Base-by-base conservation (phyloP, 2,329 filamentous ascomycete genomes). In the Penicillium sp. region DNA sequence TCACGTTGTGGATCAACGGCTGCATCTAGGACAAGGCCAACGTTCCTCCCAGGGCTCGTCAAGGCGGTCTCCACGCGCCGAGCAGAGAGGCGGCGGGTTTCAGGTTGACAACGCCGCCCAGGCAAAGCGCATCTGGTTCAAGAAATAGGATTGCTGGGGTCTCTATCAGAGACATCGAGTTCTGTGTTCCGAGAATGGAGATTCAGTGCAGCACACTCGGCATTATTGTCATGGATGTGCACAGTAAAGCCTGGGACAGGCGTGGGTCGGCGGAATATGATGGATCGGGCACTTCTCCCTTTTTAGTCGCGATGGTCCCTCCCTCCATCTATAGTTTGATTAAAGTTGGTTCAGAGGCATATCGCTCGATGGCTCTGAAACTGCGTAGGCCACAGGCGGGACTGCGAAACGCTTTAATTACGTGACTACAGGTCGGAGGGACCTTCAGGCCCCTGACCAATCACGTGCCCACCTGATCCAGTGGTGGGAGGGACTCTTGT, bases 61-160 rank as follows among this genome's bases (percentile, higher is more conserved):
- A 53, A 51, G 49, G 29, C 39, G 41, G 32, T 39, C 32, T 49
- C 48, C 48, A 54, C 47, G 51, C 51, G 51, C 50, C 48, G 47
- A 50, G 39, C 41, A 39, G 33, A 41, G 44, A 47, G 35, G 3
- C 27, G 17, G 21, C 16, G 27, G 39, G 51, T 54, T 54, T 53
- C 51, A 54, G 20, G 28, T 54, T 53, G 39, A 50, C 41, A 32
- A 20, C 17, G 20, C 19, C 25, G 36, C n/a, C n/a, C n/a, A n/a
- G n/a, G n/a, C n/a, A n/a, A n/a, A n/a, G n/a, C n/a, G n/a, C n/a
- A n/a, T n/a, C n/a, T n/a, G n/a, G n/a, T n/a, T n/a, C n/a, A n/a
- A n/a, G n/a, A 17, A 36, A 30, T 36, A 15, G 44, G 40, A 46
- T 40, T 43, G 36, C 33, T 41, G 31, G 29, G 31, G n/a, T 41